phyloP scores from a whole-genome alignment of 495 filamentous ascomycete species.

The Lepidopterella palustris region DNA sequence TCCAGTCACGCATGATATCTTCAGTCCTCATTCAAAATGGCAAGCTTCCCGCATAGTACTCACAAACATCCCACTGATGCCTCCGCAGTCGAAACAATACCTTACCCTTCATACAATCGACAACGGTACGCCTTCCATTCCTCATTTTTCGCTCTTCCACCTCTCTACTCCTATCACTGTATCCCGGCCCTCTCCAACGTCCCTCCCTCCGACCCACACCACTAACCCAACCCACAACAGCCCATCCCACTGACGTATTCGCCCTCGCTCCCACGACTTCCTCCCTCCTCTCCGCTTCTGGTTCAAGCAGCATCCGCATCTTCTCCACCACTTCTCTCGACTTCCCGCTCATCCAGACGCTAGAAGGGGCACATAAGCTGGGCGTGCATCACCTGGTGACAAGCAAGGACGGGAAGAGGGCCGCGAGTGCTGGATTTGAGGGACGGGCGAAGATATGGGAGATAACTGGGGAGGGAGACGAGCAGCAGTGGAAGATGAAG shows the following conservation, averaged over 20 bases:
- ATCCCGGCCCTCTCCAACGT: slow-evolving; percentile 2
- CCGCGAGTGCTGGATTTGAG: slow-evolving; percentile 78
- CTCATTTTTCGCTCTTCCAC: neutral
- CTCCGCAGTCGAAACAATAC: slow-evolving; percentile 88
- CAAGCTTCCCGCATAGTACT: neutral
- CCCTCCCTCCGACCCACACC: slow-evolving; percentile 20
- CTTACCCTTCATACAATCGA: slow-evolving; percentile 84
- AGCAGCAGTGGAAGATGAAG: slow-evolving; percentile 39
- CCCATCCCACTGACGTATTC: slow-evolving; percentile 85
- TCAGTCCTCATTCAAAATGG: slow-evolving; percentile 6
- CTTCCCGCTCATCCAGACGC: slow-evolving; percentile 69
- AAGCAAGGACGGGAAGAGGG: slow-evolving; percentile 58
- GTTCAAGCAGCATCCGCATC: slow-evolving; percentile 70
- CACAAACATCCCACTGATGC: neutral
- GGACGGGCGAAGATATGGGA: slow-evolving; percentile 79
- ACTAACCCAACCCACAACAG: slow-evolving; percentile 44
- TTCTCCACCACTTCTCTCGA: slow-evolving; percentile 62
- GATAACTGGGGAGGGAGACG: neutral
- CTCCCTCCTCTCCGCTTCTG: slow-evolving; percentile 73
- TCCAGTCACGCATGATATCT: neutral
- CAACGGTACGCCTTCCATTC: slow-evolving; percentile 51
- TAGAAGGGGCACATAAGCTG: slow-evolving; percentile 68
- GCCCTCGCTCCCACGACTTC: slow-evolving; percentile 73
- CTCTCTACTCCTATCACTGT: neutral
- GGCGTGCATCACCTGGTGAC: slow-evolving; percentile 84